These are phyloP conservation scores for Tausonia pullulans DNA, from an alignment of 1,284 basidiomycete species.

Conservation along the genomic window DNA sequence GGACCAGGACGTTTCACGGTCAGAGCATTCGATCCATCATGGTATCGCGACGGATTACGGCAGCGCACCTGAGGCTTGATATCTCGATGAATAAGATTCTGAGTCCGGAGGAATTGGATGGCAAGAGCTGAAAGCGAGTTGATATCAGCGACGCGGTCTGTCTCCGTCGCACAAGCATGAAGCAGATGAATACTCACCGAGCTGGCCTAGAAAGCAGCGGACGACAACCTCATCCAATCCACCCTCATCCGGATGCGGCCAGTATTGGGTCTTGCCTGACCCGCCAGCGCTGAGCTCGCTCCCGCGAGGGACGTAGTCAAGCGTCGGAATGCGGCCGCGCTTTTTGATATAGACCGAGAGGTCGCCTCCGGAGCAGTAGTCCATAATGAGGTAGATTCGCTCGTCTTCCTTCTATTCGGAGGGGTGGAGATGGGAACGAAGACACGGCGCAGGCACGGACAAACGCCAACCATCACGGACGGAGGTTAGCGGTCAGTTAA, in stretches of 20 bases:
- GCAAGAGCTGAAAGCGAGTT: constrained; percentile 54
- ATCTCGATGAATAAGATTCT: constrained; percentile 90
- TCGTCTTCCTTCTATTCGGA: constrained; percentile 64
- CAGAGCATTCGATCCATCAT: not conserved
- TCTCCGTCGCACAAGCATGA: not conserved
- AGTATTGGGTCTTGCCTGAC: constrained; percentile 40
- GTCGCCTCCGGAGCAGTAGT: constrained; percentile 91
- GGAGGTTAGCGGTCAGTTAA: not conserved
- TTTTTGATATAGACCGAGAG: constrained; percentile 94
- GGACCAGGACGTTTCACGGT: not conserved
- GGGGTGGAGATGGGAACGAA: not conserved
- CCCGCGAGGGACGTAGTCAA: constrained; percentile 56
- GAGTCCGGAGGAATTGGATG: constrained; percentile 76
- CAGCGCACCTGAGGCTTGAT: constrained; percentile 82
- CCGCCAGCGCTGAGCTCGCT: no score
- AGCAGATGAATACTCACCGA: constrained; percentile 48
- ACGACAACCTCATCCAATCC: constrained; percentile 86
- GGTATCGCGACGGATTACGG: not conserved
- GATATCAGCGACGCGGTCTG: not conserved
- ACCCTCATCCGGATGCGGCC: constrained; percentile 79
- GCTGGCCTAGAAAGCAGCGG: constrained; percentile 82
- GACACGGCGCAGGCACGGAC: not conserved
- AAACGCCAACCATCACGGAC: not conserved
- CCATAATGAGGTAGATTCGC: constrained; percentile 97
- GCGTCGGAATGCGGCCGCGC: constrained; percentile 68